Evolutionary conservation across 148 eudicot species (phyloP).

Genomic region (Beta vulgaris): DNA sequence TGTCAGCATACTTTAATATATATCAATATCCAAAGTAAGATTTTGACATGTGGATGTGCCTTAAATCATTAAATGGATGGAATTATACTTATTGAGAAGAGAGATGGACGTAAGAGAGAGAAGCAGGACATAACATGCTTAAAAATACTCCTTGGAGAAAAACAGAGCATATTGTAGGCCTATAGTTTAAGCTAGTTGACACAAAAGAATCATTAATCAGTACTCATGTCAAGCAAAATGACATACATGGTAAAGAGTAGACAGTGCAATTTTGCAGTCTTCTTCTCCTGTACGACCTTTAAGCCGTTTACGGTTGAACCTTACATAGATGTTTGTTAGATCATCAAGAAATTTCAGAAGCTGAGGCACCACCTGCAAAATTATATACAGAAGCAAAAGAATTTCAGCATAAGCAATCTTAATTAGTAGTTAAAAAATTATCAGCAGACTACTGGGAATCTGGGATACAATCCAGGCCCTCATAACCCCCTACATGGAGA

Average conservation of each 20-base stretch:
- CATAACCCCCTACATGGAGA: background rate
- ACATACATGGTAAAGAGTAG: slow-evolving; percentile 86
- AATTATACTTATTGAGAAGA: background rate
- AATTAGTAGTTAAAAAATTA: background rate
- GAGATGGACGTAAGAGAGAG: background rate
- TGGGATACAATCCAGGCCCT: background rate
- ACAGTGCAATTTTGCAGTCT: slow-evolving; percentile 90
- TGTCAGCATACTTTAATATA: background rate
- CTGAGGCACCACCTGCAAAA: slow-evolving; percentile 82
- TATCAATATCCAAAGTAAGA: background rate
- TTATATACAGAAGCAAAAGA: background rate
- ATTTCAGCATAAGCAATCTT: slow-evolving; percentile 5
- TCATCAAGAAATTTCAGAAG: slow-evolving; percentile 82
- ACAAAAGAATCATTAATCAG: background rate
- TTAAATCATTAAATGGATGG: background rate
- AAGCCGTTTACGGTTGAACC: slow-evolving; percentile 94
- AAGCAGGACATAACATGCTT: background rate
- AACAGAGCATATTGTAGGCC: background rate
- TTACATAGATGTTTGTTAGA: slow-evolving; percentile 86
- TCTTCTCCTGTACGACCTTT: slow-evolving; percentile 94
- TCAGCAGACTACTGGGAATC: background rate
- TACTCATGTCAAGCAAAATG: background rate
- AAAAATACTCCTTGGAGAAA: background rate
- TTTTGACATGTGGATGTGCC: background rate
- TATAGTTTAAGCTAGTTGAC: background rate